Evolutionary conservation across 345 rosid genomes (phyloP), one percentile per base, ranked within the genome.

Genomic region (Eucalyptus virginea): DNA sequence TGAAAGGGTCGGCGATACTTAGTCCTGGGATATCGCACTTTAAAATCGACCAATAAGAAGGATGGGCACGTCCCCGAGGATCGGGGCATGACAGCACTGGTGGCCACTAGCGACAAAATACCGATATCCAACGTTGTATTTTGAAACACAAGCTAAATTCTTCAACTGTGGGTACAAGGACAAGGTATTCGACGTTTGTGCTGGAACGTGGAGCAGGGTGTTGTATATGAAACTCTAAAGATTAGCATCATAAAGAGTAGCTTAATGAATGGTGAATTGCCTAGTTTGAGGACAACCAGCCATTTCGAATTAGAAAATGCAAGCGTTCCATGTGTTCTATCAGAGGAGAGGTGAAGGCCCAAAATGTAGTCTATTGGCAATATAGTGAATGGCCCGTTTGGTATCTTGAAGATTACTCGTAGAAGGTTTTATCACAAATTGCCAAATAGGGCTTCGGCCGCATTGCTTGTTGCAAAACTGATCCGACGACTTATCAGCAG

Each of bases 101-200:
- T 4, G 69, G 69, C 0, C n/a, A 56, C 1, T 60, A 34, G 32
- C 17, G 15, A 28, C 72, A 65, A 30, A 65, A n/a, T 65, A n/a
- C 9, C 6, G 19, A 65, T 65, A 7, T 0, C 37, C 72, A 0
- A n/a, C 19, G 9, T 65, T 65, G 9, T 65, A 65, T 13, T n/a
- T n/a, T n/a, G 72, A n/a, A 65, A 62, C 32, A 30, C 34, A 62
- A 8, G 18, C 37, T 30, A 62, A 30, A 65, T n/a, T 65, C 10
- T 65, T 37, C 34, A 14, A 65, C 19, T 30, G 72, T 65, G 72
- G 32, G 37, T 14, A n/a, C 72, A n/a, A 7, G 19, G 37, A n/a
- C 37, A 65, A 32, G 34, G 34, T 14, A n/a, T n/a, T 65, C 37
- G 37, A n/a, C 37, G 37, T 65, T 65, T n/a, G 72, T 30, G 72